Conservation (phyloP, 2,329 filamentous ascomycete genomes). For the Xylaria arbuscula region DNA sequence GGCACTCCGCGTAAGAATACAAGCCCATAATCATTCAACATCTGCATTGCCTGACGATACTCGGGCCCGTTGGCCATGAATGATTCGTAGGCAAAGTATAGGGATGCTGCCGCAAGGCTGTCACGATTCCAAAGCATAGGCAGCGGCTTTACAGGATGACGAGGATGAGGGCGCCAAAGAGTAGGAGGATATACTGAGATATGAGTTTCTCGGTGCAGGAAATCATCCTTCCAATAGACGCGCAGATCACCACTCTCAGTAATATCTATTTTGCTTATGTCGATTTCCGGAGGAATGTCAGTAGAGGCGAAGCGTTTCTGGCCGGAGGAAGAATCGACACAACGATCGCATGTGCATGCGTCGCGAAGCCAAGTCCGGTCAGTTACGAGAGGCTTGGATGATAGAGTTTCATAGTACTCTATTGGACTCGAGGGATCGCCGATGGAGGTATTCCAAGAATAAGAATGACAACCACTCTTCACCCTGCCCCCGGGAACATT, state of each 20-base stretch:
- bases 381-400: neutral
- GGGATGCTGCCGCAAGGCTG: conserved; percentile 55
- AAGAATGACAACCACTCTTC: neutral
- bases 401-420: neutral
- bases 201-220: conserved; percentile 48
- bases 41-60: conserved; percentile 70
- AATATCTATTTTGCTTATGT: conserved; percentile 53
- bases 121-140: conserved; percentile 46
- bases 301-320: conserved; percentile 74
- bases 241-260: conserved; percentile 59
- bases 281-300: conserved; percentile 64
- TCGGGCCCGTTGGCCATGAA: conserved; percentile 72
- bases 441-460: neutral
- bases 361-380: conserved; percentile 61
- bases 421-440: neutral
- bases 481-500: too few relatives aligned
- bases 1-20: conserved; percentile 83
- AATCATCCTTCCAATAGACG: conserved; percentile 69
- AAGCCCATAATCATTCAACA: conserved; percentile 75
- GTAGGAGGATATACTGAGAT: conserved; percentile 51
- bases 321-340: conserved; percentile 67
- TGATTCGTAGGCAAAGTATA: conserved; percentile 73
- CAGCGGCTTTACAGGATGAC: neutral
- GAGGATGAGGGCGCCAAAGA: conserved; percentile 5
- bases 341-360: conserved; percentile 66